These are phyloP conservation scores for Adenanthera pavonina DNA, from an alignment of 306 rosid genomes.

Conservation along the genomic window DNA sequence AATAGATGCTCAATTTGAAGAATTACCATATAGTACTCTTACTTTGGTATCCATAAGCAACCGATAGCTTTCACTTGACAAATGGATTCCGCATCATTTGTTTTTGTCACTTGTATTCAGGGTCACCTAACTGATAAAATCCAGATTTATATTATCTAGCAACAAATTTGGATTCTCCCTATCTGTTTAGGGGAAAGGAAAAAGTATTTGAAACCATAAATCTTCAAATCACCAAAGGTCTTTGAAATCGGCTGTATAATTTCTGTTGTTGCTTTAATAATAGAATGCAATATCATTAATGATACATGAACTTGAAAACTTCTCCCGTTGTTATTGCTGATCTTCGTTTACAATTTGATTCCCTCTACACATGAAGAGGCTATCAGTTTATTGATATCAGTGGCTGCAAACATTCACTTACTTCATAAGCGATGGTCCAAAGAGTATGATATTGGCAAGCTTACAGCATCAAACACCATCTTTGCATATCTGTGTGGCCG, in stretches of 20 bases:
- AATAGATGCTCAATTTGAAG: not conserved
- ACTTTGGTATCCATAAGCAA: not conserved
- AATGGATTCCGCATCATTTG: not conserved
- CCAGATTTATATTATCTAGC: not conserved
- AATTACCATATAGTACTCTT: not conserved
- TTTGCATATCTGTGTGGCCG: constrained; percentile 9
- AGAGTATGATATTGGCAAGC: not conserved
- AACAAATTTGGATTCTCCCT: not conserved
- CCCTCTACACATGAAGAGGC: not conserved
- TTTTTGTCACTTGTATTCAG: not conserved
- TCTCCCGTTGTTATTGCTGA: constrained; percentile 1
- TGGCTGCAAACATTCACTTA: constrained; percentile 11
- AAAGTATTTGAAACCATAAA: not conserved
- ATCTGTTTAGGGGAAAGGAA: not conserved
- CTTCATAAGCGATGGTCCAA: not conserved
- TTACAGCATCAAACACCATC: not conserved
- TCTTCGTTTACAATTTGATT: not conserved
- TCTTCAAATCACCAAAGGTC: not conserved
- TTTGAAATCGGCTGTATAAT: not conserved
- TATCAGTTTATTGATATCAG: constrained; percentile 6
- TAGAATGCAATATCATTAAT: not conserved
- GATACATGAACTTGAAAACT: not conserved
- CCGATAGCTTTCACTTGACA: not conserved
- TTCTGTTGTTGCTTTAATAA: constrained; percentile 7
- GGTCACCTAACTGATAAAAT: not conserved